phyloP scores from a whole-genome alignment of 768 basidiomycete species.

The Rhodotorula kratochvilovae region DNA sequence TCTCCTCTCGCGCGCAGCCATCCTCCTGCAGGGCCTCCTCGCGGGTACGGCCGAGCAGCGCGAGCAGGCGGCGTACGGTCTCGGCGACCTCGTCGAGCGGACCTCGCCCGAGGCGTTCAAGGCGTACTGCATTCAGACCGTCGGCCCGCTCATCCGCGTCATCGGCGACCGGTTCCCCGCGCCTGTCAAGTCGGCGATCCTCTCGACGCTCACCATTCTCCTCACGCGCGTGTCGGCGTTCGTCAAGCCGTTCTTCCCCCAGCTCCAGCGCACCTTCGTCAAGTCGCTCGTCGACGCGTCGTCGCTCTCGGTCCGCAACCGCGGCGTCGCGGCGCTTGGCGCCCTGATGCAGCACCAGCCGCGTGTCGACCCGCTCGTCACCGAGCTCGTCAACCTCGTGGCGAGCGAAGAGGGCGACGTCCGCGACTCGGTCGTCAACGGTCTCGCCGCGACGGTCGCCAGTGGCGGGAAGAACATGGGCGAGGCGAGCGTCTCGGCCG shows the following conservation, averaged over 20 bases:
- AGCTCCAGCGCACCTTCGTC: conserved; percentile 90
- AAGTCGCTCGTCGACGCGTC: conserved; percentile 80
- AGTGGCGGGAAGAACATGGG: conserved; percentile 71
- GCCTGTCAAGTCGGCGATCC: conserved; percentile 85
- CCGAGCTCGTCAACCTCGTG: conserved; percentile 59
- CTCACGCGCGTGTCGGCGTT: conserved; percentile 77
- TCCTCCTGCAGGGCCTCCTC: conserved; percentile 63
- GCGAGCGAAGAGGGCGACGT: conserved; percentile 59
- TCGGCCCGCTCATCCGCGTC: conserved; percentile 70
- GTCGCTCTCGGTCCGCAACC: conserved; percentile 70
- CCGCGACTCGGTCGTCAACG: conserved; percentile 67
- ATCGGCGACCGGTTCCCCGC: conserved; percentile 62
- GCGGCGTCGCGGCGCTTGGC: conserved; percentile 79
- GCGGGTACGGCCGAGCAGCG: conserved; percentile 79
- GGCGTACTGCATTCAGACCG: conserved; percentile 90
- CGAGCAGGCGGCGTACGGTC: conserved; percentile 91
- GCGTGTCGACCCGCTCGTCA: conserved; percentile 83
- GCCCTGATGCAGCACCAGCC: conserved; percentile 85
- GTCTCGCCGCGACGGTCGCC: conserved; percentile 67
- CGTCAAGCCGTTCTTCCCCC: conserved; percentile 97
- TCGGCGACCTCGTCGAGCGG: conserved; percentile 87
- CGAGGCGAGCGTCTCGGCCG: conserved; percentile 65
- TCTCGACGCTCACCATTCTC: conserved; percentile 78
- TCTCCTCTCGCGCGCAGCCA: conserved; percentile 26
- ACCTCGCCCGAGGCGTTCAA: conserved; percentile 83